phyloP scores from a whole-genome alignment of 1,139 yeast species.

The Yamadazyma dendronema region DNA sequence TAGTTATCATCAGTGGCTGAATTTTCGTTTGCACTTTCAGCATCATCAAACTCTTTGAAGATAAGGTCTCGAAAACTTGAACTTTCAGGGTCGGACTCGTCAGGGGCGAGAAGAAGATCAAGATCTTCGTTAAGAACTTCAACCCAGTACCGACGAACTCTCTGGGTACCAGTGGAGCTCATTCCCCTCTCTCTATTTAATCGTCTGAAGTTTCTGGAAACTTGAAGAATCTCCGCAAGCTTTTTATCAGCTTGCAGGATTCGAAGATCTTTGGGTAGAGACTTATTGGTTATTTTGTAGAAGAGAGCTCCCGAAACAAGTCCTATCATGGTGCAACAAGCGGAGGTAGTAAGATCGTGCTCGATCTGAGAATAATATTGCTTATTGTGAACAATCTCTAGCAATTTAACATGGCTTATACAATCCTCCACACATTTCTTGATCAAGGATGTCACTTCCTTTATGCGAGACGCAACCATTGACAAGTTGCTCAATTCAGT shows the following conservation, averaged over 20 bases:
- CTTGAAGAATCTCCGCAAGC: constrained; percentile 1
- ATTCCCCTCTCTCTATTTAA: constrained; percentile 5
- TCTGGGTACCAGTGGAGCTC: constrained; percentile 10
- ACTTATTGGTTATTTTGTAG: constrained; percentile 4
- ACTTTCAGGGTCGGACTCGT: constrained; percentile 1
- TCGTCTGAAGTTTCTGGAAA: constrained; percentile 2
- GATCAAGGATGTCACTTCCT: constrained; percentile 2
- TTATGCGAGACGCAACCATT: not conserved
- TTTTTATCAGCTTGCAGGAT: constrained; percentile 3
- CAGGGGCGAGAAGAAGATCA: constrained; percentile 3
- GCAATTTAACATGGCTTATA: constrained; percentile 3
- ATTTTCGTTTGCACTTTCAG: not conserved
- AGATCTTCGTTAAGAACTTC: constrained; percentile 12
- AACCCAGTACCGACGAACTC: constrained; percentile 12
- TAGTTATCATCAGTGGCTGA: not conserved
- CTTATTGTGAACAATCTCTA: not conserved
- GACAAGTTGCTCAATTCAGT: constrained; percentile 1
- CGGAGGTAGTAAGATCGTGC: constrained; percentile 1
- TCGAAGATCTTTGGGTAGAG: constrained; percentile 2
- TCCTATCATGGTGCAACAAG: constrained; percentile 5
- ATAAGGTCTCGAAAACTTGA: constrained; percentile 1
- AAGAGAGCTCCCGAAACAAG: constrained; percentile 8
- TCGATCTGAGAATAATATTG: constrained; percentile 2
- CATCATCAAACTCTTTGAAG: constrained; percentile 1
- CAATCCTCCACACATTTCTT: constrained; percentile 4